Base-by-base conservation (phyloP, 2,329 filamentous ascomycete genomes). In the Colletotrichum sublineola region DNA sequence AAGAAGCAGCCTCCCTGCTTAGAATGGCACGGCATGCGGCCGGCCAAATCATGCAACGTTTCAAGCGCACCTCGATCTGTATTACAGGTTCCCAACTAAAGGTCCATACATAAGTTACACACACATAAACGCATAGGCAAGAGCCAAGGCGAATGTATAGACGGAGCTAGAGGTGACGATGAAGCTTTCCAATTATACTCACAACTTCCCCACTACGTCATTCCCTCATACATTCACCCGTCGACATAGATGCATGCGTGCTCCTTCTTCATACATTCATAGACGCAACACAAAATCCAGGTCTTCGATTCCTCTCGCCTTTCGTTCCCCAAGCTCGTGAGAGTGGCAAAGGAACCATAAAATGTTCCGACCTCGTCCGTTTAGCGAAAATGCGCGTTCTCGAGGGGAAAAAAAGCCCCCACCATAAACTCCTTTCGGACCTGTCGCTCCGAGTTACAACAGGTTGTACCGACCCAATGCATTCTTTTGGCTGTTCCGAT, bases 11-110 rank as follows among this genome's bases (percentile, higher is more conserved):
- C 48, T 61, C 29, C 20, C 60, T 73, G 70, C 61, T 69, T 70
- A 73, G 61, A 73, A 70, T 69, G 60, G 60, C 38, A 69, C 61
- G 70, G 70, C 66, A 55, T 66, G 53, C 58, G 56, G 70, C 66
- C 66, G 62, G 64, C 53, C 44, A 57, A 42, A 20, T 63, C 44
- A 38, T 36, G 48, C 38, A 12, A 20, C 8, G 24, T 33, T 36
- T 46, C 24, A 53, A 33, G 29, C 50, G 15, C 3, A 18, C 14
- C 42, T 29, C 6, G 20, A 7, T 15, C 36, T 40, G 18, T 5
- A 7, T 33, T 1, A 18, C 14, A 29, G n/a, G 8, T 29, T 18
- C n/a, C n/a, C 29, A 29, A 42, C 36, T 53, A 24, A 31, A 18
- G 20, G 3, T 20, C 1, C 18, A 14, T 38, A 12, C 9, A 48